A percentile compares a stretch with the other conserved stretches of the same genome.
Evolutionary conservation across 805 yeast genomes (phyloP).

Genomic region (Sugiyamaella chiloensis): DNA sequence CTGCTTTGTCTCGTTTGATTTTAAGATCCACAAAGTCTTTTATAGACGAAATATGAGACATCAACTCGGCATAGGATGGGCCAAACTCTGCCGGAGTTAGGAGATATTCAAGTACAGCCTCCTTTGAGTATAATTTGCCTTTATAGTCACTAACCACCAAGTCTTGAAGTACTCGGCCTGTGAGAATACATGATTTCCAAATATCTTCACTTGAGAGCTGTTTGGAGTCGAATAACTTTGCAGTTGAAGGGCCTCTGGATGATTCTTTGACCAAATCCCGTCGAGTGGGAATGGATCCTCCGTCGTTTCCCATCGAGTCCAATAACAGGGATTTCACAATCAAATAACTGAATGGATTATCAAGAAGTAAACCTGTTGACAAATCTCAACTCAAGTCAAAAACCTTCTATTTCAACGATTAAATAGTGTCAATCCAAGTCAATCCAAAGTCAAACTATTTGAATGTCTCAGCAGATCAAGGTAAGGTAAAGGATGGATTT

Average conservation of each 20-base stretch:
- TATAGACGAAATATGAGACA: conserved; percentile 37
- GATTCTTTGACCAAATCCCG: conserved; percentile 43
- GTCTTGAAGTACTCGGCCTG: conserved; percentile 39
- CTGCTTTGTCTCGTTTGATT: conserved; percentile 25
- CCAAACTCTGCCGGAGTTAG: conserved; percentile 36
- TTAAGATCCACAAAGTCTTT: conserved; percentile 45
- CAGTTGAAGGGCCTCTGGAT: conserved; percentile 22
- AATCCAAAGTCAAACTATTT: no score
- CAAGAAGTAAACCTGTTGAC: no score
- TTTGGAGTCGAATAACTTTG: conserved; percentile 24
- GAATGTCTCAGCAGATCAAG: no score
- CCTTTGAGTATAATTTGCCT: conserved; percentile 63
- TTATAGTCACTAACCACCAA: conserved; percentile 64
- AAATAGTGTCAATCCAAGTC: no score
- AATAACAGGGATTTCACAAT: no score
- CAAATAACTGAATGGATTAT: no score
- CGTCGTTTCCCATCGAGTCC: conserved; percentile 51
- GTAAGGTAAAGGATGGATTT: no score
- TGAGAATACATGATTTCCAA: conserved; percentile 48
- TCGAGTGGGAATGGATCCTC: conserved; percentile 65
- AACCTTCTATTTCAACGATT: no score
- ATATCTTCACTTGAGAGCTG: conserved; percentile 29
- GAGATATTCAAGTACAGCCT: conserved; percentile 53
- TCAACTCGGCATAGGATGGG: conserved; percentile 5
- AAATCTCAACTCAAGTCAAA: no score